Base-by-base conservation (phyloP, 306 rosid genomes). In the Fagus crenata region DNA sequence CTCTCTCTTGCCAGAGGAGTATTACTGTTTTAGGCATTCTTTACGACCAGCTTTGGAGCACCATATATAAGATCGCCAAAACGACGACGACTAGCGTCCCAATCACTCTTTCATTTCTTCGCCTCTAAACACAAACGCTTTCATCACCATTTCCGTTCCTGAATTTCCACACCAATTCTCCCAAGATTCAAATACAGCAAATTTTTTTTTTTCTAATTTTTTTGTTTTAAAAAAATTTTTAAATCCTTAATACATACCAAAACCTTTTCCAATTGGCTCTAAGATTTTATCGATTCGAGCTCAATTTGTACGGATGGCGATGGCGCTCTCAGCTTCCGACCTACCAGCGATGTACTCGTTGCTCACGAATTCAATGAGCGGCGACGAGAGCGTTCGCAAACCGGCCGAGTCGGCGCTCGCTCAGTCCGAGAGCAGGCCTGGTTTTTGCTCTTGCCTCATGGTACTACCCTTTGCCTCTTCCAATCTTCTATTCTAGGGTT, bases 381-480 rank as follows among this genome's bases (percentile, higher is more conserved):
- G 87, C 49, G 93, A 92, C 78, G 96, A 83, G 14, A 83, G 83
- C 75, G 82, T 88, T 69, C 97, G 97, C 0, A 83, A 85, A 67
- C 88, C 97, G 6, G 96, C 97, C 0, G 97, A 92, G 81, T 81
- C 79, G 49, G 90, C 97, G 46, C 97, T 95, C 17, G 78, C 96
- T 11, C 92, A 88, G 81, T 87, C 88, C 36, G 97, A 95, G 86
- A 84, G 93, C 72, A 87, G 96, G 68, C 92, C 92, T 55, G 97
- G 98, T 53, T 95, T 92, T 85, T 89, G 96, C 87, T 92, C 95
- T 9, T 95, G 98, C 79, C 95, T 95, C 61, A 83, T 95, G 85
- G 91, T 87, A 81, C n/a, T 59, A 22, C 28, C 28, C 28, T 43
- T 12, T 49, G 59, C 6, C 59, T n/a, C n/a, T 53, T 36, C 35